Evolutionary conservation across 129 eudicot genomes (phyloP), one percentile per base, ranked within the genome.

Genomic region (Ambrosia trifida): DNA sequence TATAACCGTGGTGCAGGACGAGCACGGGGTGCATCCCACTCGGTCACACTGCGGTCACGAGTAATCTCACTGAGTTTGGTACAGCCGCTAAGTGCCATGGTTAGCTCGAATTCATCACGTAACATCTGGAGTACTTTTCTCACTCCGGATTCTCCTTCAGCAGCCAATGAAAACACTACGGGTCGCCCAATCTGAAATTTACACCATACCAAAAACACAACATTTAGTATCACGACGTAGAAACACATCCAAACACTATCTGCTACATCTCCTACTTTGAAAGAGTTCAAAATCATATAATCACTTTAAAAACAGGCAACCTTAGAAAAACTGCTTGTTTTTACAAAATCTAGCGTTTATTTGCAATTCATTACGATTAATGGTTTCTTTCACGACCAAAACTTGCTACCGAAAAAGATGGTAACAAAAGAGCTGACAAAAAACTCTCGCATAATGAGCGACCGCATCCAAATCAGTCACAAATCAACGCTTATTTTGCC

Each of bases 71-170:
- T 85, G 32, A 94, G 73, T 3, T 97, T 73, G 60, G 86, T 87
- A 66, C 96, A 87, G 7, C 99, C 99, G 43, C 96, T 89, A 78
- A 94, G 74, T 30, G 99, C 97, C 99, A 94, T 94, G 0, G 99
- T 87, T 31, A 94, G 75, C 86, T 90, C 99, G 35, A 94, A 90
- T 76, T 94, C 99, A 8, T 90, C 97, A 1, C 91, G 90, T 60
- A 94, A 56, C 97, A 94, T 94, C 71, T 90, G 85, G 17, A 94
- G 97, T 69, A 90, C 96, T 74, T 90, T 90, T 57, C 75, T 87
- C 19, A 94, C 96, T 10, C 99, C 99, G 0, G 88, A 86, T 80
- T 94, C 99, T 79, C 97, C 99, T 59, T 94, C 93, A 53, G 95
- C 97, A 51, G 99, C 99, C 92, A 94, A 84, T 0, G 93, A 82